Conservation (phyloP, 176 grass and related monocot genomes). For the Lolium perenne region DNA sequence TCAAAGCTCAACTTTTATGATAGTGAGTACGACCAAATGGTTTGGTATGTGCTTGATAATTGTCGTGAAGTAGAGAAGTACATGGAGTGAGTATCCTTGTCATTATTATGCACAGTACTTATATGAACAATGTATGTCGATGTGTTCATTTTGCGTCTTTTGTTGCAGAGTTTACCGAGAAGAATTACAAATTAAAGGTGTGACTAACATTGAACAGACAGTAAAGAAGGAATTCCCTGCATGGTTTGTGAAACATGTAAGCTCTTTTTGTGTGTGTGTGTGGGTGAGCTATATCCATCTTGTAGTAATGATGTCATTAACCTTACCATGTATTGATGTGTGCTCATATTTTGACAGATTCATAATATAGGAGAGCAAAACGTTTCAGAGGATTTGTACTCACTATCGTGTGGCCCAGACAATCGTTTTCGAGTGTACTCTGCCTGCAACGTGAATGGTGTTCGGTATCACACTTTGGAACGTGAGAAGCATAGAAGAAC, state of each 20-base stretch:
- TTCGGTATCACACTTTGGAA: too few species aligned
- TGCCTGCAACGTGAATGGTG: too few species aligned
- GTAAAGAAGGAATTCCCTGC: neutral
- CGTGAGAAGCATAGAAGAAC: too few species aligned
- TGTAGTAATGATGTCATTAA: neutral
- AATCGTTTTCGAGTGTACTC: too few species aligned
- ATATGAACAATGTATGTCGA: neutral
- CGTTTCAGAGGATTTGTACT: neutral
- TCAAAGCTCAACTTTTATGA: neutral
- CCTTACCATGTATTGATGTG: neutral
- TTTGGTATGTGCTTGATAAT: neutral
- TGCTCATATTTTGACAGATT: neutral
- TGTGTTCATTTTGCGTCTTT: neutral
- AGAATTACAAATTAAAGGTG: neutral
- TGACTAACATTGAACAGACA: neutral
- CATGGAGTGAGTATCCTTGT: neutral
- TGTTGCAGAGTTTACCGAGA: neutral
- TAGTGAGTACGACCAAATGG: neutral
- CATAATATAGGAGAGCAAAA: neutral
- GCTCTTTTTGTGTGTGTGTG: neutral
- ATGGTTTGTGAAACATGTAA: neutral
- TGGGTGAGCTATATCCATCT: neutral
- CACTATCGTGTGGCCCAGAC: too few species aligned
- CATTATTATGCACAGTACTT: neutral
- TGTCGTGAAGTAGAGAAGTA: neutral